Conservation (phyloP, 2,329 filamentous ascomycete species). For the Colletotrichum sp. region DNA sequence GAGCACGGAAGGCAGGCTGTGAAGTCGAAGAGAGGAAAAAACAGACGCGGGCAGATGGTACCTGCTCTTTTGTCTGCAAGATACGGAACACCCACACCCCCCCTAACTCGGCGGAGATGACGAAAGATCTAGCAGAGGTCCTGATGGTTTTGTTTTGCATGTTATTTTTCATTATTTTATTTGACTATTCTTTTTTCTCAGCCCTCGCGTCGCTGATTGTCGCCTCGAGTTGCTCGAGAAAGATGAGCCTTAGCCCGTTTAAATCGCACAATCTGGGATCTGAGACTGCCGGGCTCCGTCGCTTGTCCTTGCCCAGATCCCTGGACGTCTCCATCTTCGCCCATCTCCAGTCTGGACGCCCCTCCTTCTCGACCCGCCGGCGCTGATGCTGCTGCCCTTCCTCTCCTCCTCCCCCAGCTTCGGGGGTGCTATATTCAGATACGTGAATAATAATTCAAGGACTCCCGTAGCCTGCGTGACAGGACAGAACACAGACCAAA, state of each 20-base stretch:
- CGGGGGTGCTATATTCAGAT: conserved; percentile 14
- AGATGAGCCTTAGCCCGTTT: background rate
- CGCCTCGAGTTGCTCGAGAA: background rate
- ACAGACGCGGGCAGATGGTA: background rate
- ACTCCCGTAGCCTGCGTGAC: background rate
- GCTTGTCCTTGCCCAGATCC: background rate
- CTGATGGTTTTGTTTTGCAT: background rate
- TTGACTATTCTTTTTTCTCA: background rate
- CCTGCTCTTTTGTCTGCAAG: background rate
- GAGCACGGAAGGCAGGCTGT: background rate
- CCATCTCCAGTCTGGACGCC: background rate
- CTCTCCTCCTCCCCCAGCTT: background rate
- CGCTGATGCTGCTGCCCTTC: background rate
- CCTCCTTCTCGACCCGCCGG: background rate
- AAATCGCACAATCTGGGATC: background rate
- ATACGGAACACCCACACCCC: background rate
- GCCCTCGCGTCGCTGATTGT: background rate
- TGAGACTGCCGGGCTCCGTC: conserved; percentile 8
- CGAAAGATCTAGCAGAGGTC: background rate
- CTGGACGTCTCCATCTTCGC: background rate
- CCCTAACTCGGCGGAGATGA: background rate
- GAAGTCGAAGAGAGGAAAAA: background rate
- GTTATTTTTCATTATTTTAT: background rate
- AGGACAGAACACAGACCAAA: background rate
- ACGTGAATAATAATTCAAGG: conserved; percentile 10